Percentiles rank a stretch among this genome's conserved stretches.
These are phyloP conservation scores for Rhizomucor miehei DNA, from an alignment of 371 early-diverging fungal species.

Conservation along the genomic window DNA sequence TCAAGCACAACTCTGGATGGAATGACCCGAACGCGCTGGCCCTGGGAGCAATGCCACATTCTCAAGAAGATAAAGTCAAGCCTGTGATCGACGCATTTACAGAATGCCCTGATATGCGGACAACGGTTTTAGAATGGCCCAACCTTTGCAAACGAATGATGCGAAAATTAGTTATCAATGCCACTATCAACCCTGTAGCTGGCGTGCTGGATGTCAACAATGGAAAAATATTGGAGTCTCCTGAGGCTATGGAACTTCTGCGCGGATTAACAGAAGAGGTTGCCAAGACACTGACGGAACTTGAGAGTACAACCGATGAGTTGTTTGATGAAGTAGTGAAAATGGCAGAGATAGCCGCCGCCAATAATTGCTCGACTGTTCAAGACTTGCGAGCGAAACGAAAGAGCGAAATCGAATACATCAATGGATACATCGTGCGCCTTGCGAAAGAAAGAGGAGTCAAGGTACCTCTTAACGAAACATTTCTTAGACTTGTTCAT, in stretches of 20 bases:
- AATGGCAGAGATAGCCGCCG: constrained; percentile 27
- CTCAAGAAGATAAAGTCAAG: constrained; percentile 7
- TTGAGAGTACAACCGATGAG: constrained; percentile 22
- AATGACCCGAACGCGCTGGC: constrained; percentile 32
- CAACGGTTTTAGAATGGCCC: constrained; percentile 29
- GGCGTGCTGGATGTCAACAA: constrained; percentile 48
- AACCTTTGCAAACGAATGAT: constrained; percentile 39
- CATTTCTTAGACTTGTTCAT: constrained; percentile 2
- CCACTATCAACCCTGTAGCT: constrained; percentile 55
- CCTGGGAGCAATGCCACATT: constrained; percentile 24
- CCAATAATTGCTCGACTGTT: constrained; percentile 56
- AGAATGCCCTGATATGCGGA: constrained; percentile 24
- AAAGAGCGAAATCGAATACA: constrained; percentile 58
- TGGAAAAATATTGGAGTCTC: constrained; percentile 22
- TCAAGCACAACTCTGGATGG: constrained; percentile 49
- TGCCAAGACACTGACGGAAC: constrained; percentile 18
- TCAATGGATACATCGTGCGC: constrained; percentile 55
- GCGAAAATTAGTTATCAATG: constrained; percentile 58
- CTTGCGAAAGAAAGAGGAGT: constrained; percentile 18
- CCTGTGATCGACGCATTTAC: constrained; percentile 21
- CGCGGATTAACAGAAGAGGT: constrained; percentile 29
- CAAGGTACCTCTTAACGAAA: constrained; percentile 5
- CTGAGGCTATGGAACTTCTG: constrained; percentile 17
- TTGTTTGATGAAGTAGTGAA: constrained; percentile 21
- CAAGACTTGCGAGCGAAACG: constrained; percentile 43